Base-by-base conservation (phyloP, 192 early-diverging fungal species). In the Fimicolochytrium jonesii region DNA sequence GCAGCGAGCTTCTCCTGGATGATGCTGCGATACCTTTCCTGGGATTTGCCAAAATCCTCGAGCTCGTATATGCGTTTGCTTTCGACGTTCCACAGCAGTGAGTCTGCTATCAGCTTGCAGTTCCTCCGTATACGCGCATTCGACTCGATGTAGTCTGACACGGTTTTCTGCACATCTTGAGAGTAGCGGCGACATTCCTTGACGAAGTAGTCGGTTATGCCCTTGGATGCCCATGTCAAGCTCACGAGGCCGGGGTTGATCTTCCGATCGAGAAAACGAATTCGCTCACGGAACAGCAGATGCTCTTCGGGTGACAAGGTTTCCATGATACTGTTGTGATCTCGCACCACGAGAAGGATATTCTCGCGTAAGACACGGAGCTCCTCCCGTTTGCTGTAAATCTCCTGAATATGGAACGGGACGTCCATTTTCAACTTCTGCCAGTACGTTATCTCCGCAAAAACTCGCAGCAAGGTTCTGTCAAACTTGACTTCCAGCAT, bases 131-230 rank as follows among this genome's bases (percentile, higher is more conserved):
- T 78, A 11, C 61, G 57, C 15, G 43, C 39, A 54, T 83, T 80
- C 0, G 73, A 67, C 18, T 74, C 70, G 15, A 78, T 69, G 57
- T 82, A 86, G 43, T 83, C 80, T 1, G 68, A 52, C 1, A 86
- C 83, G n/a, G 71, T 82, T 50, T 74, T 75, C 48, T 82, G 83
- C 11, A 85, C 75, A 43, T 85, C 83, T 49, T 77, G 72, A 0
- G 75, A 73, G 56, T 82, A 75, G 13, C 79, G 61, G 18, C 82
- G 70, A 53, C 83, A 86, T 64, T 86, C 83, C 60, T 85, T 85
- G 36, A 86, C 71, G 43, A 85, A 86, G 48, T 79, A 86, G 34
- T 86, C 83, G 20, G 83, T 80, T 52, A 86, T 80, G 53, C 83
- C 81, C 52, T 81, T 81, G 6, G 74, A 71, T 13, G 61, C 75